Base-by-base conservation (phyloP, 257 asterid genomes). In the Anisodus tanguticus region DNA sequence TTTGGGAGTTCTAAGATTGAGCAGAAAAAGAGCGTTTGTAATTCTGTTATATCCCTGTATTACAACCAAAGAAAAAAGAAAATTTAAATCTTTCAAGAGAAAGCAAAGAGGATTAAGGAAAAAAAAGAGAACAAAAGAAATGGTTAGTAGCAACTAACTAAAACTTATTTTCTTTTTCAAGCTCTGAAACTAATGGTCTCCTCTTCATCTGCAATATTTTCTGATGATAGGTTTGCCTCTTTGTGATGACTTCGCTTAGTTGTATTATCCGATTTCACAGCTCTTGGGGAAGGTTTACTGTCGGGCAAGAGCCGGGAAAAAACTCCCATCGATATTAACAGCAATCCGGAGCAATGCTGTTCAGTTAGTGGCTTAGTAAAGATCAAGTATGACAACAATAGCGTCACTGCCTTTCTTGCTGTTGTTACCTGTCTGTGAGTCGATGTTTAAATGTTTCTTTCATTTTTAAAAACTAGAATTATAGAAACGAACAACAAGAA, bases 361-460 rank as follows among this genome's bases (percentile, higher is more conserved):
- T 90, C 94, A 0, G 97, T 94, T 7, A 94, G 93, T 3, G 97
- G 97, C 88, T 94, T 94, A 9, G 98, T 93, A 71, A 94, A 94
- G 68, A 93, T 90, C 22, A 94, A 37, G 88, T 91, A 94, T 15
- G 97, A 94, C 81, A 94, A 85, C 86, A 94, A 76, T 89, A 94
- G 83, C 16, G 97, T 94, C n/a, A 93, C 98, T 0, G 95, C 98
- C 89, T 94, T 94, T 86, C 97, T 89, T 39, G 98, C 98, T 17
- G 98, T 94, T 49, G 98, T 93, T 51, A 94, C 86, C 98, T 94
- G 93, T 53, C 79, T 19, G 60, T 47, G n/a, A 47, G 79, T 17
- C 26, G 71, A 62, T 53, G 31, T 3, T 35, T 49, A 15, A 6
- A 12, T 2, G 13, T 26, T 9, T 68, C 15, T n/a, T 17, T 70